Evolutionary conservation across 1,284 basidiomycete genomes (phyloP).

Genomic region (Ustilago sp.): DNA sequence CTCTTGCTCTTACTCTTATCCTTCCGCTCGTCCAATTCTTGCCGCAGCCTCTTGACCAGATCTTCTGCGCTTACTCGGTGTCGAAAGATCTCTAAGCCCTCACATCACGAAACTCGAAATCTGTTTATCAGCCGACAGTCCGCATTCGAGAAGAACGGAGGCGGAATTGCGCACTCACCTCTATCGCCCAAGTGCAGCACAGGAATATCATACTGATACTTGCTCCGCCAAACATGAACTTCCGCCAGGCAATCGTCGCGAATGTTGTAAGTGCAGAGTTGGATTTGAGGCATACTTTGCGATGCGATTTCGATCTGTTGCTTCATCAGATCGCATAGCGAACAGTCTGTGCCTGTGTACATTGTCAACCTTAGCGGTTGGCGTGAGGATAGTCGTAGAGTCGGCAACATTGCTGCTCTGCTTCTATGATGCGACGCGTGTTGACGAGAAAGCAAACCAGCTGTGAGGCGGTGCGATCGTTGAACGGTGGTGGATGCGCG

Average conservation of each 20-base stretch:
- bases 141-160: background rate
- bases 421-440: too few relatives aligned
- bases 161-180: constrained; percentile 21
- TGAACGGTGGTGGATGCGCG: too few relatives aligned
- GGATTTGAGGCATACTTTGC: constrained; percentile 30
- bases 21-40: background rate
- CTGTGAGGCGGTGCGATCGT: too few relatives aligned
- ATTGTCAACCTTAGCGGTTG: constrained; percentile 40
- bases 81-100: constrained; percentile 42
- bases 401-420: constrained; percentile 9
- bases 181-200: constrained; percentile 55
- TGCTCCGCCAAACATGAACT: constrained; percentile 61
- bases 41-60: constrained; percentile 22
- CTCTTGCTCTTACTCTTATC: background rate
- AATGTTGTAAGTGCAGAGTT: constrained; percentile 62
- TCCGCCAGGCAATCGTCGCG: constrained; percentile 58
- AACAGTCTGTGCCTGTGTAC: constrained; percentile 66
- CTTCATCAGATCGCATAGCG: constrained; percentile 63
- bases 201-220: constrained; percentile 68
- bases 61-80: constrained; percentile 35
- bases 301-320: constrained; percentile 42
- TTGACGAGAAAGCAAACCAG: too few relatives aligned
- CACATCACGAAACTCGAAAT: background rate
- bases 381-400: constrained; percentile 3
- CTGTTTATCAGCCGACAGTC: too few relatives aligned